phyloP scores from a whole-genome alignment of 2,329 filamentous ascomycete species.

The Botryotinia calthae region DNA sequence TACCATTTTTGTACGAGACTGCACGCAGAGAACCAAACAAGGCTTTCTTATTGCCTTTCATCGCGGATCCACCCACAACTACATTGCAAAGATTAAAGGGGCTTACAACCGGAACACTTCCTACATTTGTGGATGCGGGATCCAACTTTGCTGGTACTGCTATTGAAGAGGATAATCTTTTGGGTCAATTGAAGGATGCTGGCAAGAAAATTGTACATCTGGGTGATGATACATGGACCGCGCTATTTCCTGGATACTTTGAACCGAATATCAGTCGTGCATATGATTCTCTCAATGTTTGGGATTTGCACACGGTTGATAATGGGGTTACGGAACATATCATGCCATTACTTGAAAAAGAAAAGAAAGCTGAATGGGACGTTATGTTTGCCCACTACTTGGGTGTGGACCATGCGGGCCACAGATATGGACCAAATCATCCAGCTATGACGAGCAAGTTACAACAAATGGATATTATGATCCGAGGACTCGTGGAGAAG shows the following conservation, averaged over 20 bases:
- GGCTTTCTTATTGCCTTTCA: slow-evolving; percentile 89
- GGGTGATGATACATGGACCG: slow-evolving; percentile 97
- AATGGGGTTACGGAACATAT: slow-evolving; percentile 92
- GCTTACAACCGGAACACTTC: slow-evolving; percentile 88
- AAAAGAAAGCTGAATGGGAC: slow-evolving; percentile 75
- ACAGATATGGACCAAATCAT: slow-evolving; percentile 92
- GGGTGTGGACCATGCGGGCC: slow-evolving; percentile 94
- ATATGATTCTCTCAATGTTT: slow-evolving; percentile 98
- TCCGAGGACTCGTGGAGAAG: slow-evolving; percentile 66
- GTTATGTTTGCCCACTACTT: slow-evolving; percentile 92
- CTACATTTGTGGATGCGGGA: slow-evolving; percentile 90
- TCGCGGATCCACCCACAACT: slow-evolving; percentile 92
- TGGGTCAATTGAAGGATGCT: slow-evolving; percentile 61
- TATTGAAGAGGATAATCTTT: slow-evolving; percentile 86
- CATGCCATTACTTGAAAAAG: slow-evolving; percentile 71
- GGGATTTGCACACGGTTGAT: slow-evolving; percentile 95
- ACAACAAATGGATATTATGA: slow-evolving; percentile 81
- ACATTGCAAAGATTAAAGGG: slow-evolving; percentile 92
- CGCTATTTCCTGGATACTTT: slow-evolving; percentile 92
- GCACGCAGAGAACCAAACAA: slow-evolving; percentile 71
- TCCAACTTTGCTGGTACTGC: slow-evolving; percentile 94
- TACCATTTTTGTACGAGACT: slow-evolving; percentile 83
- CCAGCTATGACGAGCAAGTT: slow-evolving; percentile 88
- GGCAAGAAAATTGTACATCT: slow-evolving; percentile 84
- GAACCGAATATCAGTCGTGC: slow-evolving; percentile 79